Percentiles rank a stretch among this genome's conserved stretches.
These are phyloP conservation scores for Suhomyces atakaporum DNA, from an alignment of 1,139 yeast genomes.

Conservation along the genomic window DNA sequence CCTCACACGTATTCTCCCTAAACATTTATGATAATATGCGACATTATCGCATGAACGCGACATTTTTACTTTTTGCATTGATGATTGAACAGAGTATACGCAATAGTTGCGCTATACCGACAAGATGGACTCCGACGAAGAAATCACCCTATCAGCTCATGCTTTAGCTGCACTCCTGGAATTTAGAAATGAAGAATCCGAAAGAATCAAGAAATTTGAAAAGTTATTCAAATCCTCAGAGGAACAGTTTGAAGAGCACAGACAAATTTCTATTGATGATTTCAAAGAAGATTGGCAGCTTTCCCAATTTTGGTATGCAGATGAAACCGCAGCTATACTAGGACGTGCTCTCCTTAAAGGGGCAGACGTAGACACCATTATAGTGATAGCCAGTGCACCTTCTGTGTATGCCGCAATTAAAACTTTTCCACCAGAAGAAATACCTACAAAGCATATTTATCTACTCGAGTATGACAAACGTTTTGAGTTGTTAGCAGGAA, in stretches of 20 bases:
- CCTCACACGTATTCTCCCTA: background rate
- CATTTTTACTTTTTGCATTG: background rate
- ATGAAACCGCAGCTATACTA: constrained; percentile 65
- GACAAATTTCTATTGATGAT: constrained; percentile 50
- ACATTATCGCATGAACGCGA: constrained; percentile 11
- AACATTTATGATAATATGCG: background rate
- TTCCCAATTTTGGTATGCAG: constrained; percentile 87
- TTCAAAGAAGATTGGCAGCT: constrained; percentile 93
- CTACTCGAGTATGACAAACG: constrained; percentile 77
- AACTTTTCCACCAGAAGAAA: constrained; percentile 47
- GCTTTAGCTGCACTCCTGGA: constrained; percentile 79
- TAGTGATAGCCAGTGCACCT: constrained; percentile 85
- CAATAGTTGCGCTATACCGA: background rate
- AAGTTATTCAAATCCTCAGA: constrained; percentile 62
- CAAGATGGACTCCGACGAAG: constrained; percentile 42
- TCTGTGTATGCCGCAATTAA: constrained; percentile 85
- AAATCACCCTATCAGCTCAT: constrained; percentile 57
- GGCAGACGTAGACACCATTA: constrained; percentile 67
- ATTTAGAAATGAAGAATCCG: constrained; percentile 66
- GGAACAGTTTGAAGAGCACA: constrained; percentile 37
- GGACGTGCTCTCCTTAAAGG: constrained; percentile 75
- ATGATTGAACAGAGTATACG: background rate
- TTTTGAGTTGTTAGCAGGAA: constrained; percentile 71
- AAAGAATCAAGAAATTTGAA: constrained; percentile 60
- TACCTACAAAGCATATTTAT: constrained; percentile 71